These are phyloP conservation scores for Hyphopichia burtonii DNA, from an alignment of 1,139 yeast genomes.

Conservation along the genomic window DNA sequence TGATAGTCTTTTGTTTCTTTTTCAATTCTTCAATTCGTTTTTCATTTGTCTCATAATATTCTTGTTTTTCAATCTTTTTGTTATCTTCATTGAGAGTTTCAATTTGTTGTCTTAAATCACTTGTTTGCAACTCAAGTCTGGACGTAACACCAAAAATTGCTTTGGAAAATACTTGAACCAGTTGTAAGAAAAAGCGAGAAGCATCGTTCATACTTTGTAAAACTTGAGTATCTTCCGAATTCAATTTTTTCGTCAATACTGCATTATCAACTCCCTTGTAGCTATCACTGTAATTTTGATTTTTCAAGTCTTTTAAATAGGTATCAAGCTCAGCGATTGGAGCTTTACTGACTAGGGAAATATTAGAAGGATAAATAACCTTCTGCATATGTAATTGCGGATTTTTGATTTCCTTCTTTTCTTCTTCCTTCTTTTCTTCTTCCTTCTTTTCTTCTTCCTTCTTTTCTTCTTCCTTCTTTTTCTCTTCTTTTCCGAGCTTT, in stretches of 20 bases:
- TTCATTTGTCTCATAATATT: constrained; percentile 6
- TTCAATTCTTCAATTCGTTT: constrained; percentile 14
- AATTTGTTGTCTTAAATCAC: constrained; percentile 15
- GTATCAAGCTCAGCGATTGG: constrained; percentile 1
- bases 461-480: background rate
- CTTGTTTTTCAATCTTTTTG: constrained; percentile 2
- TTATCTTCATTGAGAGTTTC: constrained; percentile 13
- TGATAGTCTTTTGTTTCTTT: constrained; percentile 22
- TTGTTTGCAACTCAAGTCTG: background rate
- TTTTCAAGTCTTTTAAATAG: background rate
- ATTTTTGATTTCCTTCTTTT: too few species aligned
- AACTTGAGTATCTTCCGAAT: background rate
- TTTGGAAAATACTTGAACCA: background rate
- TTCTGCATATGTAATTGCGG: too few species aligned
- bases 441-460: background rate
- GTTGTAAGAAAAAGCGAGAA: background rate
- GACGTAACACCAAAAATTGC: background rate
- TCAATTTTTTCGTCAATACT: background rate
- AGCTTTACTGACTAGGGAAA: background rate
- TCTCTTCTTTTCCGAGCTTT: background rate
- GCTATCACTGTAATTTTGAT: background rate
- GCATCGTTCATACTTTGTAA: background rate
- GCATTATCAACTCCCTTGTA: background rate
- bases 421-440: background rate
- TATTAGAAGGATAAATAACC: too few species aligned